Conservation (phyloP, 495 filamentous ascomycete species). For the Penicillium egyptiacum region DNA sequence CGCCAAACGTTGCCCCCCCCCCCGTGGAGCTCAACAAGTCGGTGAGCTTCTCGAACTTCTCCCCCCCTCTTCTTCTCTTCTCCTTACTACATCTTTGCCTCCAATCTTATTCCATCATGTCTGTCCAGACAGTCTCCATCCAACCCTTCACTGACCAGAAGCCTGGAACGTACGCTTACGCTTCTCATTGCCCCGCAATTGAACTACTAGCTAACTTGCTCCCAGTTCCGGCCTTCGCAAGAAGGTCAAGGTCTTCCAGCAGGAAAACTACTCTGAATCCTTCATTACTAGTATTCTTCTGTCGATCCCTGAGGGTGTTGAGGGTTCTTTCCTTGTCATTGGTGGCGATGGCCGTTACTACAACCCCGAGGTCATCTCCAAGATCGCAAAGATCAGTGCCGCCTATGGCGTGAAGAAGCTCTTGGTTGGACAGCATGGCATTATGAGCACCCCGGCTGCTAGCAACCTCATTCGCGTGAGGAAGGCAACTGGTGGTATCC, state of each 20-base stretch:
- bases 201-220: constrained; percentile 26
- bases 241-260: constrained; percentile 97
- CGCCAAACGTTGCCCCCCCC: constrained; percentile 21
- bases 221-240: constrained; percentile 92
- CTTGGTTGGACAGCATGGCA: constrained; percentile 90
- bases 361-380: constrained; percentile 92
- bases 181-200: constrained; percentile 26
- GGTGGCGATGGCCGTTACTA: constrained; percentile 96
- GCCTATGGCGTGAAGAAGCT: constrained; percentile 99
- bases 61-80: constrained; percentile 5
- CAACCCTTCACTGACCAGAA: constrained; percentile 92
- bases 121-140: constrained; percentile 60
- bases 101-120: constrained; percentile 13
- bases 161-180: constrained; percentile 97
- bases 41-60: constrained; percentile 22
- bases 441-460: constrained; percentile 92
- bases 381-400: constrained; percentile 95
- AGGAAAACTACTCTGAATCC: constrained; percentile 91
- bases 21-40: constrained; percentile 24
- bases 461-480: constrained; percentile 92
- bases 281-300: constrained; percentile 92
- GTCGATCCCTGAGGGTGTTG: constrained; percentile 90
- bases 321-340: constrained; percentile 90
- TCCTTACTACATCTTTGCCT: constrained; percentile 15
- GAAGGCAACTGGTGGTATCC: constrained; percentile 92